These are phyloP conservation scores for Solanum aculeatissimum DNA, from an alignment of 305 asterid genomes.

Conservation along the genomic window DNA sequence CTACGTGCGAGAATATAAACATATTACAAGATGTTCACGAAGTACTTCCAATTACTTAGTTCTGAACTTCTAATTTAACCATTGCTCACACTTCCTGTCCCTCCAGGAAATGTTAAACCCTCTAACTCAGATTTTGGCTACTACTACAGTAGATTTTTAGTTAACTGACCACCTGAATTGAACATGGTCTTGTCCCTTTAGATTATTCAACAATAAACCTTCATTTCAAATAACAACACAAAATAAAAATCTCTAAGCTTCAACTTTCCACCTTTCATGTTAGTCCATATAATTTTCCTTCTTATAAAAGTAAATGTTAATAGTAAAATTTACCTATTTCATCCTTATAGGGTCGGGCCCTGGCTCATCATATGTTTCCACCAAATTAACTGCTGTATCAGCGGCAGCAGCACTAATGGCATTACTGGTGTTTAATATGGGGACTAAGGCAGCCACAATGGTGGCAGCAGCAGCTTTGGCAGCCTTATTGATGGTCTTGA, in stretches of 20 bases:
- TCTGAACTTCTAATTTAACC: background rate
- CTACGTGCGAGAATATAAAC: background rate
- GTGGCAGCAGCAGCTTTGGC: conserved; percentile 60
- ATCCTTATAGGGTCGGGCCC: conserved; percentile 67
- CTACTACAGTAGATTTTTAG: background rate
- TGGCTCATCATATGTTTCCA: conserved; percentile 50
- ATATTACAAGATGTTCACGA: background rate
- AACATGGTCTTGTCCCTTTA: background rate
- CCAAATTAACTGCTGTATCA: conserved; percentile 54
- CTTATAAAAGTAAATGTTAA: conserved; percentile 4
- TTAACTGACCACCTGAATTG: background rate
- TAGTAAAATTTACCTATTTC: conserved; percentile 41
- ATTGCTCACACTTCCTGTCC: background rate
- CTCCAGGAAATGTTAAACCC: background rate
- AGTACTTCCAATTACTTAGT: background rate
- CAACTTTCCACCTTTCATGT: background rate
- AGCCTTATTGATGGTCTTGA: conserved; percentile 63
- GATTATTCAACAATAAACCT: background rate
- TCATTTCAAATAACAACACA: background rate
- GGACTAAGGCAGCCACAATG: conserved; percentile 61
- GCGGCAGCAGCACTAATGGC: conserved; percentile 55
- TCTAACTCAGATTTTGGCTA: background rate
- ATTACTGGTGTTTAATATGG: conserved; percentile 59
- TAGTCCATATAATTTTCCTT: background rate
- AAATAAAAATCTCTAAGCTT: background rate